Conservation (phyloP, 495 filamentous ascomycete genomes). For the Trichoderma erinaceum region DNA sequence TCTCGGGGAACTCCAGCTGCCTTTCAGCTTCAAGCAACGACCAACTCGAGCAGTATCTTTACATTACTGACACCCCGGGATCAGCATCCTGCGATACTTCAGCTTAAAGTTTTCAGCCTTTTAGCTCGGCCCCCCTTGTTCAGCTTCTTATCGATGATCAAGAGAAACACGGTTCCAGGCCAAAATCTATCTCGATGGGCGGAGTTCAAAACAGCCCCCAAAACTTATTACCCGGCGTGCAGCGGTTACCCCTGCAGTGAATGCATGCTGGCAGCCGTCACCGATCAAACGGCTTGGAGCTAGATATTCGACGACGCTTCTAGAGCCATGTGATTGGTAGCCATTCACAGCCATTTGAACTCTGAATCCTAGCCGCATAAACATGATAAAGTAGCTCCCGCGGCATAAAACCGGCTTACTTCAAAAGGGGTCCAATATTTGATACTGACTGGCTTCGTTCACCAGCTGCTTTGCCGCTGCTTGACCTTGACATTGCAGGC, state of each 20-base stretch:
- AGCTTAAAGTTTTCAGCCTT: background rate
- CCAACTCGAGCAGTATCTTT: background rate
- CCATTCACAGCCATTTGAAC: slow-evolving; percentile 8
- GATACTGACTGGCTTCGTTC: background rate
- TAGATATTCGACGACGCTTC: slow-evolving; percentile 1
- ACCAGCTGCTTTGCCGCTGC: background rate
- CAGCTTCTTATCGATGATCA: background rate
- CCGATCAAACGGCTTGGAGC: slow-evolving; percentile 7
- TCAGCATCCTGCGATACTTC: background rate
- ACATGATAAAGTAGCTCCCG: slow-evolving; percentile 3
- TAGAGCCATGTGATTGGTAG: slow-evolving; percentile 11
- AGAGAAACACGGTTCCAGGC: background rate
- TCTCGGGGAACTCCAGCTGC: background rate
- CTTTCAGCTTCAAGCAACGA: background rate
- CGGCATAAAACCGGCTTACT: background rate
- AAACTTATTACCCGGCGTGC: slow-evolving; percentile 8
- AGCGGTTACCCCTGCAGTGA: slow-evolving; percentile 13
- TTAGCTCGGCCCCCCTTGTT: background rate
- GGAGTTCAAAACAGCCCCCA: slow-evolving; percentile 1
- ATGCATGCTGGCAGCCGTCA: slow-evolving; percentile 10
- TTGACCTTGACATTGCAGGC: background rate
- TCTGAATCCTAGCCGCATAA: background rate
- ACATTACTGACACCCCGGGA: background rate
- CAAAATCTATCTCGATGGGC: background rate
- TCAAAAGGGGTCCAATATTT: background rate